Conservation (phyloP, 179 eudicot species). For the Beta macrorhiza region DNA sequence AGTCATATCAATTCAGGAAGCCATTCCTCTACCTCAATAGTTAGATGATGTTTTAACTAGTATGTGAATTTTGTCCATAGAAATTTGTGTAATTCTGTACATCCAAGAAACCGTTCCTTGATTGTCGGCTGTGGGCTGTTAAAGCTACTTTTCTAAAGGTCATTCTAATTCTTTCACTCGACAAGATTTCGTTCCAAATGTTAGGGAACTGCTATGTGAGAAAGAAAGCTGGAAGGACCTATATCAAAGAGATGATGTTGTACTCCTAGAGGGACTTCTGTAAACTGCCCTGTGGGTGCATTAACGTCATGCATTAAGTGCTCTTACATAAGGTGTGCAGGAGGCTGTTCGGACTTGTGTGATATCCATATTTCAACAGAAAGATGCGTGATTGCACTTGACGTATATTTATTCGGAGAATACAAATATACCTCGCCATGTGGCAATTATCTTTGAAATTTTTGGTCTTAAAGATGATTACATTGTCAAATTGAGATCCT, state of each 20-base stretch:
- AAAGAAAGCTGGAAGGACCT: neutral
- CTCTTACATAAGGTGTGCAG: neutral
- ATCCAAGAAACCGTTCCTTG: neutral
- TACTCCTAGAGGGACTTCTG: no score
- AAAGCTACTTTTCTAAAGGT: neutral
- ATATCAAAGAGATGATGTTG: neutral
- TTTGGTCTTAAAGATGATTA: neutral
- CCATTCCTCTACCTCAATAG: conserved; percentile 24
- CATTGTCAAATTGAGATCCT: neutral
- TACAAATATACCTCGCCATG: neutral
- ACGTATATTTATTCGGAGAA: neutral
- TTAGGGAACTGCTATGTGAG: neutral
- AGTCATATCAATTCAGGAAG: conserved; percentile 4
- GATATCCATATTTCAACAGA: neutral
- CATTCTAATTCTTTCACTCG: neutral
- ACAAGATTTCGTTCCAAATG: neutral
- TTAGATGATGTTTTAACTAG: conserved; percentile 19
- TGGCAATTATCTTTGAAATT: neutral
- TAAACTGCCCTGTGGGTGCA: no score
- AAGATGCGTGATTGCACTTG: neutral
- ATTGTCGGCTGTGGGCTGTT: neutral
- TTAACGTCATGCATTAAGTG: neutral
- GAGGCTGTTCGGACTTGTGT: neutral
- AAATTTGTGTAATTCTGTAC: neutral
- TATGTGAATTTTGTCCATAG: neutral